Base-by-base conservation (phyloP, 108 stramenopile genomes). In the Cyclotella cryptica region DNA sequence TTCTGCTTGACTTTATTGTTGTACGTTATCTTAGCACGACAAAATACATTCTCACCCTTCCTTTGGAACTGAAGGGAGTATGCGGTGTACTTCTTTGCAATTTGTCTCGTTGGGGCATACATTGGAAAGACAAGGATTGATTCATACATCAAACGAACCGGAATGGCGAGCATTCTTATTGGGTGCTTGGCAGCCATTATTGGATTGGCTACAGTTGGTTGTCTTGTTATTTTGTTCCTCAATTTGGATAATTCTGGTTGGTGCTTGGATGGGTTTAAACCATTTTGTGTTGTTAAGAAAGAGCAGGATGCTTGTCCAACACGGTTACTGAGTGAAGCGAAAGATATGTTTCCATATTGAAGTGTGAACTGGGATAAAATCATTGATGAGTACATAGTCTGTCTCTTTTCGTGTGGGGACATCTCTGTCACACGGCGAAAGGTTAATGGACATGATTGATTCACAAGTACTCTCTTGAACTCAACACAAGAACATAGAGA, bases 121-220 rank as follows among this genome's bases (percentile, higher is more conserved):
- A 49, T 90, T 72, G 91, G 91, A 53, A 92, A 92, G 70, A 89
- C 69, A 0, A 66, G 73, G 24, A 88, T 92, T 59, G 88, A 92
- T 70, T 72, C 79, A 15, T 89, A 88, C 71, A 83, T 92, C 27
- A 92, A 92, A 70, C 66, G 62, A 40, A 88, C 88, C 13, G 91
- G 91, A 21, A 84, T 80, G 69, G 77, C 85, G 24, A 78, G 75
- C 53, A 60, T 89, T 22, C 63, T 91, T 0, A 87, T 91, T 57
- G 78, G 84, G 22, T 72, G 82, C 74, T 59, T 91, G 47, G 88
- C 88, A 7, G 75, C 79, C 10, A 89, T 91, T 47, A 91, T 91
- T 74, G 85, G 74, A 9, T 77, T 91, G 13, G 88, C 90, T 27
- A 88, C 84, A 10, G 39, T 86, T 49, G 85, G 90, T 24, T 88